Base-by-base conservation (phyloP, 768 basidiomycete species). In the Kondoa malvinella region DNA sequence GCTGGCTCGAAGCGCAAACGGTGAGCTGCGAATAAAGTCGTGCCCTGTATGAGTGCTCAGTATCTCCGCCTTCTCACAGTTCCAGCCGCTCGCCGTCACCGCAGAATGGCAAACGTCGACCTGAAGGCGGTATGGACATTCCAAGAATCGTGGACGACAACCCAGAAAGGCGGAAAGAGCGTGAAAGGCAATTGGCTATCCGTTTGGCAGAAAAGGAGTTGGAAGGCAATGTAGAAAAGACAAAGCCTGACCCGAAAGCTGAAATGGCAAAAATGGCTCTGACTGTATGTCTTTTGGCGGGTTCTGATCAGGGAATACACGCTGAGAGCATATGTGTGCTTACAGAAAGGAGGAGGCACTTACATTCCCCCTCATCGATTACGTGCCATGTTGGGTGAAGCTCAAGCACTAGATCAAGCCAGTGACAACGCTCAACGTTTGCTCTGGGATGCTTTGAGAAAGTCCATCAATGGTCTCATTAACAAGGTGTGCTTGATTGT, bases 401-500 rank as follows among this genome's bases (percentile, higher is more conserved):
- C 83, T 57, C 88, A 87, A 32, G 89, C 90, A 4, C 78, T 84
- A 3, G 78, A 81, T 70, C 89, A 95, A 80, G 80, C 81, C 60
- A 87, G 87, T 68, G 74, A 86, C 25, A 92, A 95, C 78, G 97
- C 88, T 78, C 95, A 99, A 78, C 83, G 95, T 12, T 79, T 99
- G 68, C 88, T 90, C 12, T 99, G 95, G 95, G 95, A 99, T 75
- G 95, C 95, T 1, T 79, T 99, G 69, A 86, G 92, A 76, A 99
- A 99, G 79, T 89, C 87, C 64, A 88, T 99, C 74, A 97, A 95
- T 31, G 95, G 95, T 90, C 87, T 97, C 73, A 94, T 97, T 81
- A 99, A 99, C 81, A 87, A 95, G 81, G 89, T 99, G 80, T 14
- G n/a, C n/a, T 14, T 59, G 8, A 8, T 59, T 25, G 8, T 59